phyloP scores from a whole-genome alignment of 2,329 filamentous ascomycete genomes.

The Albifimbria verrucaria region DNA sequence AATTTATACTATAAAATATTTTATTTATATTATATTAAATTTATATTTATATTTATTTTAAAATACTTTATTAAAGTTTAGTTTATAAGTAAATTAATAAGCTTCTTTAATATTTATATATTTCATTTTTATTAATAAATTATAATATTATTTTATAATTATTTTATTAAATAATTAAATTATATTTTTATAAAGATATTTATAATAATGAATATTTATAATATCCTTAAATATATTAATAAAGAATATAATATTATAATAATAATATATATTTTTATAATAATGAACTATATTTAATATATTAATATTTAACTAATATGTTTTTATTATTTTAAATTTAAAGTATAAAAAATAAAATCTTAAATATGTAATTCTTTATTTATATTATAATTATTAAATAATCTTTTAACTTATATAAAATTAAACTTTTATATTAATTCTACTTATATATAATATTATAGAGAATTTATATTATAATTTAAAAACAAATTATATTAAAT shows the following conservation, averaged over 20 bases:
- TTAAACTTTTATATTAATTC: neutral
- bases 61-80: slow-evolving; percentile 4
- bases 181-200: neutral
- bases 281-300: neutral
- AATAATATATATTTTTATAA: slow-evolving; percentile 3
- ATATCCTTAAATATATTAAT: neutral
- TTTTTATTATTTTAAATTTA: neutral
- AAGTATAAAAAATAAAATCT: slow-evolving; percentile 11
- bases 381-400: neutral
- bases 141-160: neutral
- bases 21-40: neutral
- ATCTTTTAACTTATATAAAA: neutral
- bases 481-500: neutral
- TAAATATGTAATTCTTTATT: slow-evolving; percentile 16
- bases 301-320: neutral
- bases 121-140: neutral
- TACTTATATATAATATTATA: neutral
- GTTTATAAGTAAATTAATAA: slow-evolving; percentile 14
- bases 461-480: neutral
- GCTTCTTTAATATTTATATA: slow-evolving; percentile 5
- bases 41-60: neutral
- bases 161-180: neutral
- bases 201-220: neutral
- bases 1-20: neutral
- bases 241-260: neutral